Percentiles rank a stretch among this genome's conserved stretches.
These are phyloP conservation scores for Aleurites moluccanus DNA, from an alignment of 441 rosid genomes.

Conservation along the genomic window DNA sequence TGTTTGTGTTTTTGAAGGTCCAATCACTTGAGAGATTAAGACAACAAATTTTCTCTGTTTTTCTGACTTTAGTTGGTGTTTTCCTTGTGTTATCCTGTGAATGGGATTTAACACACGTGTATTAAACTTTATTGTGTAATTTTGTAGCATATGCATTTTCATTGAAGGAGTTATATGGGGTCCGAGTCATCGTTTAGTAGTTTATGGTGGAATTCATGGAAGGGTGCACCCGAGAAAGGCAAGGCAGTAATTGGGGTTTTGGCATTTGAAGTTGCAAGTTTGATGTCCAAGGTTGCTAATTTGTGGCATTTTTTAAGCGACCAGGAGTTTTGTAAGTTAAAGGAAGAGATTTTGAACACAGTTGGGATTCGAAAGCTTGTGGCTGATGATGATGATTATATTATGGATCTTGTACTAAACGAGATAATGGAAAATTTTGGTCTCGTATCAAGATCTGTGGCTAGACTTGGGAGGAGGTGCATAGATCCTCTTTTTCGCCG, in stretches of 20 bases:
- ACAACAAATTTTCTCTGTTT: not conserved
- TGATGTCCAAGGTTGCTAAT: slow-evolving; percentile 54
- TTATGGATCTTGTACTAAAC: slow-evolving; percentile 58
- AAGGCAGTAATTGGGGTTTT: slow-evolving; percentile 51
- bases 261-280: slow-evolving; percentile 56
- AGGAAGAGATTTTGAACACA: slow-evolving; percentile 45
- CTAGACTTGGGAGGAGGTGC: slow-evolving; percentile 51
- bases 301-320: slow-evolving; percentile 58
- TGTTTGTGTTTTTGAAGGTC: not conserved
- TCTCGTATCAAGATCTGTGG: slow-evolving; percentile 45
- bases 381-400: slow-evolving; percentile 42
- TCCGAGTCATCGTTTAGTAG: slow-evolving; percentile 53
- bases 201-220: slow-evolving; percentile 43
- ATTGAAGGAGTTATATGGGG: slow-evolving; percentile 46
- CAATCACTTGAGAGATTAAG: not conserved
- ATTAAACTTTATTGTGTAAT: too few relatives aligned
- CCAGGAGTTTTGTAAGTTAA: slow-evolving; percentile 39
- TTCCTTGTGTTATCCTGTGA: too few relatives aligned
- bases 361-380: slow-evolving; percentile 51
- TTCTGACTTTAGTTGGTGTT: not conserved
- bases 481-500: slow-evolving; percentile 42
- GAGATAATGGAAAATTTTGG: slow-evolving; percentile 57
- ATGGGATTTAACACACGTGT: not conserved
- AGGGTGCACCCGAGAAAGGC: slow-evolving; percentile 33
- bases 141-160: slow-evolving; percentile 14